phyloP scores from a whole-genome alignment of 805 yeast genomes.

The Myxozyma geophila region DNA sequence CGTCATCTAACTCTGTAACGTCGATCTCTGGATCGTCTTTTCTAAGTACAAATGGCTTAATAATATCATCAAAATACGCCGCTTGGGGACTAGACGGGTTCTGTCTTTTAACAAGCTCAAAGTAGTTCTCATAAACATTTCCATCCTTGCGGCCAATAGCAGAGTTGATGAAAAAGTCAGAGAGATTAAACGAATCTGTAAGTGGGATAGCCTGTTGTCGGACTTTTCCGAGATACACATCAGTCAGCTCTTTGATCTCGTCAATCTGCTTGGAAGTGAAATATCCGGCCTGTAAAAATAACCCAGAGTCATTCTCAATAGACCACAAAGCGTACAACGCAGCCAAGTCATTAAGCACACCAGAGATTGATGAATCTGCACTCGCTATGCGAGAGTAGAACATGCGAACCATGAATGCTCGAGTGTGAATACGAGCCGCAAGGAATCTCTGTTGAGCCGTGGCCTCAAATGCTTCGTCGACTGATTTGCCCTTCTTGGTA shows the following conservation, averaged over 20 bases:
- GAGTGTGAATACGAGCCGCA: constrained; percentile 49
- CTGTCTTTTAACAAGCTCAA: constrained; percentile 62
- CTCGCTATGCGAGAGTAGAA: constrained; percentile 46
- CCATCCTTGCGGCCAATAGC: constrained; percentile 83
- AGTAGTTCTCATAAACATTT: constrained; percentile 80
- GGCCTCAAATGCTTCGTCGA: constrained; percentile 47
- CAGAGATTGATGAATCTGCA: constrained; percentile 51
- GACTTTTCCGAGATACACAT: constrained; percentile 53
- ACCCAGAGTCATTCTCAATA: constrained; percentile 71
- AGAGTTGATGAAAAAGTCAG: constrained; percentile 80
- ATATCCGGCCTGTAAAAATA: constrained; percentile 68
- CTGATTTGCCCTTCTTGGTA: constrained; percentile 38
- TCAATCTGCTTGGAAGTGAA: constrained; percentile 57
- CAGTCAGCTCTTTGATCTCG: constrained; percentile 50
- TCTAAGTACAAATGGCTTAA: constrained; percentile 47
- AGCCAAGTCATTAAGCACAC: constrained; percentile 59
- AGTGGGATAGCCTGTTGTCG: constrained; percentile 75
- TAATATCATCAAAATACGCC: constrained; percentile 53
- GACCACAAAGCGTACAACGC: constrained; percentile 66
- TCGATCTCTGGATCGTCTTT: constrained; percentile 38
- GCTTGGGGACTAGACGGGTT: constrained; percentile 56
- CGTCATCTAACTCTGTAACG: constrained; percentile 30
- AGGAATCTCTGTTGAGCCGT: constrained; percentile 50
- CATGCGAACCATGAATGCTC: constrained; percentile 46
- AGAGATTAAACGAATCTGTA: constrained; percentile 81